Evolutionary conservation across 495 filamentous ascomycete genomes (phyloP), one percentile per base, ranked within the genome.

Genomic region (Podospora tetraspora): DNA sequence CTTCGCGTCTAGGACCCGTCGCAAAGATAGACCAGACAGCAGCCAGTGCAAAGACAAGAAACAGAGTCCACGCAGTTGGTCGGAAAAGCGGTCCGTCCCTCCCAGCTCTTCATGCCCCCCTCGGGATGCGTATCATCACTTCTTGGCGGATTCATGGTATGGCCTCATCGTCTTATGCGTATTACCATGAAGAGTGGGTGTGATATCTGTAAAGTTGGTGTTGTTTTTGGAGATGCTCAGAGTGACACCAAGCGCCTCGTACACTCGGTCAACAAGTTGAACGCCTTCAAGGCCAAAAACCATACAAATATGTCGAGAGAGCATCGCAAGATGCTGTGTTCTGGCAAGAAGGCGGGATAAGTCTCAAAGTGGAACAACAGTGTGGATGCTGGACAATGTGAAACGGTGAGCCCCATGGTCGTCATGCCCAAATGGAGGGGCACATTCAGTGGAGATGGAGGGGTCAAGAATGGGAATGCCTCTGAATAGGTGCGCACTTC

Each of bases 401-500:
- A 72, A 74, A 74, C 69, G 57, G 30, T 22, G 25, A 68, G 70
- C 43, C 65, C 67, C 67, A 62, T 61, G 61, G 60, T 8, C 64
- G 68, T 69, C 68, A 74, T 72, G 73, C 69, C 64, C 66, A 56
- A 69, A 69, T 69, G 68, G 68, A 67, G 67, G 70, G 67, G 69
- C 37, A 67, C 30, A 29, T 27, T 27, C 22, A 8, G 27, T 59
- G 59, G 65, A 34, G 8, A 52, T 22, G 22, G 57, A 32, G 13
- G 52, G 61, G 61, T 16, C 12, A 27, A 56, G 30, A 37, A 59
- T 68, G 61, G 11, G 37, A n/a, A 56, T 25, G 37, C 59, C 32
- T 61, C 57, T 32, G 58, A 59, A 34, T 30, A 25, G 25, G 4
- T 5, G 6, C 24, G 6, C 19, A 21, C 16, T 11, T 19, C 12